Evolutionary conservation across 345 rosid genomes (phyloP).

Genomic region (Dovyalis caffra): DNA sequence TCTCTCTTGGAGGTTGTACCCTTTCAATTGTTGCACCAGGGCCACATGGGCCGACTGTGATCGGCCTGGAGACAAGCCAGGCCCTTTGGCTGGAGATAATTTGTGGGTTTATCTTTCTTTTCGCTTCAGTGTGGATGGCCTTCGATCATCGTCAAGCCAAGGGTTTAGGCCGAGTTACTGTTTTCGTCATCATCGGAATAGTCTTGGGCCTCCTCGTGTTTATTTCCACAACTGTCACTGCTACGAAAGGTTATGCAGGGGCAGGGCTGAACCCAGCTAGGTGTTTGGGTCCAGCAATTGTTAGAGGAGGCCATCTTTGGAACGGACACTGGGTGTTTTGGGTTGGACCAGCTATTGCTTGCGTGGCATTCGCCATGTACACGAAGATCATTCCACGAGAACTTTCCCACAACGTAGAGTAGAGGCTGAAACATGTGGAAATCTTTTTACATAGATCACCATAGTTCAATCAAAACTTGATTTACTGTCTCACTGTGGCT

Average conservation of each 20-base stretch:
- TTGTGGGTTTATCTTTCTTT: slow-evolving; percentile 38
- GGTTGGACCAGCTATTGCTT: slow-evolving; percentile 20
- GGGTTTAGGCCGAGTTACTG: slow-evolving; percentile 32
- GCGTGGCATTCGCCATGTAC: slow-evolving; percentile 17
- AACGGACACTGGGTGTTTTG: slow-evolving; percentile 27
- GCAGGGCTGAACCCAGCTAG: slow-evolving; percentile 54
- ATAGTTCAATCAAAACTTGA: no score
- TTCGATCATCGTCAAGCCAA: slow-evolving; percentile 39
- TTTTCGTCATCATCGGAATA: slow-evolving; percentile 31
- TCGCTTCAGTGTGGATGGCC: slow-evolving; percentile 43
- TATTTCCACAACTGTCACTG: slow-evolving; percentile 39
- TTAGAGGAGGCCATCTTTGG: slow-evolving; percentile 30
- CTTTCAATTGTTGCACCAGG: slow-evolving; percentile 22
- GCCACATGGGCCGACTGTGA: slow-evolving; percentile 23
- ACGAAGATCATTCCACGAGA: slow-evolving; percentile 23
- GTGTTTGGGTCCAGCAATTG: slow-evolving; percentile 41
- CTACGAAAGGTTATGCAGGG: slow-evolving; percentile 41
- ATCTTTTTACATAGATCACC: no score
- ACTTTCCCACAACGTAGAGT: slow-evolving; percentile 2
- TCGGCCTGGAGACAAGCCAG: slow-evolving; percentile 17
- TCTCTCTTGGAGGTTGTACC: slow-evolving; percentile 45
- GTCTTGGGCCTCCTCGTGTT: slow-evolving; percentile 41
- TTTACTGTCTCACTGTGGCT: no score
- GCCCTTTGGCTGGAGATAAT: slow-evolving; percentile 37
- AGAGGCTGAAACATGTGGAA: no score